These are phyloP conservation scores for Ophiostoma populinum DNA, from an alignment of 2,329 filamentous ascomycete genomes.

Conservation along the genomic window DNA sequence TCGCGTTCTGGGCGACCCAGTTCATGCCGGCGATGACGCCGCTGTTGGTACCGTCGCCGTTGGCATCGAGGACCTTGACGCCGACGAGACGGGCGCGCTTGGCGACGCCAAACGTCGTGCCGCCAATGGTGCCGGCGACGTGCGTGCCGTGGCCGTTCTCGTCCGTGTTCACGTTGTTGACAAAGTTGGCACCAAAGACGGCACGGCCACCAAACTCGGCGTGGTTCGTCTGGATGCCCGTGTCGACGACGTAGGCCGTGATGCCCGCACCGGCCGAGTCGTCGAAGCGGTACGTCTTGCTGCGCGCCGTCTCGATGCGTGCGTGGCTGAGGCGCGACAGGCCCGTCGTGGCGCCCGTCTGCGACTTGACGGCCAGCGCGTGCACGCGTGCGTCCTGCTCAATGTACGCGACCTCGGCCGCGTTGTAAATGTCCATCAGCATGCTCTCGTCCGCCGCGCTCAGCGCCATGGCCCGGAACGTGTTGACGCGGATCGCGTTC, in stretches of 20 bases:
- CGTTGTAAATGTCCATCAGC: conserved; percentile 26
- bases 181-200: conserved; percentile 1
- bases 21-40: conserved; percentile 42
- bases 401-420: conserved; percentile 25
- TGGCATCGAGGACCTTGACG: conserved; percentile 42
- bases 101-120: conserved; percentile 43
- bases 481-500: conserved; percentile 27
- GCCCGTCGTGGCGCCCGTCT: conserved; percentile 35
- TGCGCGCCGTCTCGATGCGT: conserved; percentile 13
- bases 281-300: conserved; percentile 9
- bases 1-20: conserved; percentile 31
- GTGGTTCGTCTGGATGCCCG: conserved; percentile 41
- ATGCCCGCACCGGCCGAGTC: conserved; percentile 38
- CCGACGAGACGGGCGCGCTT: conserved; percentile 30
- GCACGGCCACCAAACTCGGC: conserved; percentile 38
- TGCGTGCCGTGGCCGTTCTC: conserved; percentile 21
- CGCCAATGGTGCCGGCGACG: conserved; percentile 44
- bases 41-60: conserved; percentile 29
- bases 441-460: conserved; percentile 16
- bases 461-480: conserved; percentile 33
- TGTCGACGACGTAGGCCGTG: conserved; percentile 48
- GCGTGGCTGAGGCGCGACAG: conserved; percentile 35
- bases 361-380: conserved; percentile 22
- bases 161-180: neutral
- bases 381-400: conserved; percentile 31